Evolutionary conservation across 163 green algal genomes (phyloP), one percentile per base, ranked within the genome.

Genomic region (Chloromonas sp.): DNA sequence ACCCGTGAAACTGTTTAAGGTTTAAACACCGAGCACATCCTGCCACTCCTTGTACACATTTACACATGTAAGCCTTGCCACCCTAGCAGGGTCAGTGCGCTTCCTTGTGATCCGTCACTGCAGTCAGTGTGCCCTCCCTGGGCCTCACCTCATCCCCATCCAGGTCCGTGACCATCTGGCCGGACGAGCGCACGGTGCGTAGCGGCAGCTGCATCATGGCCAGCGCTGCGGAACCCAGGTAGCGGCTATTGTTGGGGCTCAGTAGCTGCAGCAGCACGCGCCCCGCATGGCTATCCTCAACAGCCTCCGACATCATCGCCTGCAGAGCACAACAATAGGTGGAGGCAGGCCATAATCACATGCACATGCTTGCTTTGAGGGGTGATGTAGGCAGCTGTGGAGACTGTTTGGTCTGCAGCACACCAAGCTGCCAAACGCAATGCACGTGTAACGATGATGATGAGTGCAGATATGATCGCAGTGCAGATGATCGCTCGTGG

Each of bases 201-300:
- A 81, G 71, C 36, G 84, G 85, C 66, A 74, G 66, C 66, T 94
- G 86, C 60, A 96, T 79, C n/a, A 96, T 83, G 71, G 92, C 86
- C 74, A 87, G 71, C 0, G 94, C 82, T 14, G 92, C 79, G 0
- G 91, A 88, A 1, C 95, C 91, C n/a, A 96, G 82, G 88, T 97
- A 96, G 77, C 91, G 91, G 1, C 83, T 71, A 82, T 85, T 87
- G 86, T 87, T 82, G 59, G 95, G 94, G 5, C 91, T 84, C 79
- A 98, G 87, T 82, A 98, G 88, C 89, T 96, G 91, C 83, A 97
- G 84, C 61, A 98, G 70, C 58, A 98, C 86, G 0, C 92, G 88
- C 58, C 88, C 84, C 0, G 81, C 93, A 83, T 91, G 89, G 79
- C 90, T 92, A 87, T 94, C 81, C 70, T 88, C 76, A 3, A 91